Evolutionary conservation across 169 alveolate genomes (phyloP), one percentile per base, ranked within the genome.

Genomic region (Ichthyophthirius multifiliis): DNA sequence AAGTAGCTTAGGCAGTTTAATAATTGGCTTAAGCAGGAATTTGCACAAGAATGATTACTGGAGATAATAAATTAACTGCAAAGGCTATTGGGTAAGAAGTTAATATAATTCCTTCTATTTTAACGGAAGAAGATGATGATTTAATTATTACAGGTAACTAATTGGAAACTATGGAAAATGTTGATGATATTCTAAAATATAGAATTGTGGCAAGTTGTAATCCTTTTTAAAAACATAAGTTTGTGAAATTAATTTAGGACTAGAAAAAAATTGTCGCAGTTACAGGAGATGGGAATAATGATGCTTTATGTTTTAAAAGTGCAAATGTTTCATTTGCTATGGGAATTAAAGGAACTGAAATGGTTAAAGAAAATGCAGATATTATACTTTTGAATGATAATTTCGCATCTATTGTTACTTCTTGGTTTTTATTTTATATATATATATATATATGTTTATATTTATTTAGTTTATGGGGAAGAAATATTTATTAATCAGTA

Each of bases 11-110:
- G 48, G 99, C 99, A 31, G 97, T 98, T 23, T 92, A 89, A 47
- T 89, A 92, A 15, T 98, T 99, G 65, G 86, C 94, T 44, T 94
- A 81, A 43, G 99, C 99, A 9, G 99, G 99, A 31, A 98, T 98
- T 37, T 95, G 98, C 5, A 99, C 98, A n/a, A 91, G 98, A 41
- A 98, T 98, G 99, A 98, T 98, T 48, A 98, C 99, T 20, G 99
- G 99, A 13, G 99, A 97, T 89, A 98, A 97, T 94, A 95, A 90
- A 82, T 90, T 92, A n/a, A 98, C 99, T 0, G 99, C 99, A 0
- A 87, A 93, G 32, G 99, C 99, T 23, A 96, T 98, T 48, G 99
- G 98, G 10, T 90, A 67, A 55, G 77, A 76, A 48, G 80, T 71
- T 45, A 82, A 83, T 48, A 83, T 83, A 37, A 83, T 83, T 30